phyloP scores from a whole-genome alignment of 2,329 filamentous ascomycete species.

The Epicoccum nigrum region DNA sequence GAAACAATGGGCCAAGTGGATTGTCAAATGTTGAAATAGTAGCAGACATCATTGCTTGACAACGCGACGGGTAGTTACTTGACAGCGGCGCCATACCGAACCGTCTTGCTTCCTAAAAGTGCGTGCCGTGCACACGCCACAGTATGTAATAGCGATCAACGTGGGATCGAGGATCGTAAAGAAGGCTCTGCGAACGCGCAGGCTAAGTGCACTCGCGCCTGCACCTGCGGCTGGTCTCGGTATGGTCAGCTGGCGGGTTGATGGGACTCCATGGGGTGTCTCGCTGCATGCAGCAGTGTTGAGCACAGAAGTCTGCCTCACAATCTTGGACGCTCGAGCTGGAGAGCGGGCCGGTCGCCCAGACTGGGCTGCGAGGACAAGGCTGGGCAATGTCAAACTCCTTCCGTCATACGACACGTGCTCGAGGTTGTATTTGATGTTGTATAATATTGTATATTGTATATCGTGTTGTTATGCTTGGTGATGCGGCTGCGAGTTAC shows the following conservation, averaged over 20 bases:
- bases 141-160: neutral
- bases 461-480: neutral
- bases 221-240: neutral
- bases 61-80: neutral
- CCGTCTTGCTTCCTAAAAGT: neutral
- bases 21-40: neutral
- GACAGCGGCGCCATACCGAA: conserved; percentile 9
- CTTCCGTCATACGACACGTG: neutral
- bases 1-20: neutral
- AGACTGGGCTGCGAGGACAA: conserved; percentile 2
- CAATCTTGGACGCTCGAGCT: no score
- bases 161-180: neutral
- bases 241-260: no score
- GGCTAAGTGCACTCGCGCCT: neutral
- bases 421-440: neutral
- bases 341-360: neutral
- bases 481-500: conserved; percentile 4
- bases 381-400: neutral
- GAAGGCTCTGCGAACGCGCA: neutral
- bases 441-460: no score
- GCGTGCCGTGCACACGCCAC: no score
- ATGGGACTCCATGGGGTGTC: neutral
- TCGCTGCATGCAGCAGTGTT: no score
- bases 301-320: no score
- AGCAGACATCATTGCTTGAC: conserved; percentile 1